Conservation (phyloP, 2,329 filamentous ascomycete genomes). For the Passalora sequoiae region DNA sequence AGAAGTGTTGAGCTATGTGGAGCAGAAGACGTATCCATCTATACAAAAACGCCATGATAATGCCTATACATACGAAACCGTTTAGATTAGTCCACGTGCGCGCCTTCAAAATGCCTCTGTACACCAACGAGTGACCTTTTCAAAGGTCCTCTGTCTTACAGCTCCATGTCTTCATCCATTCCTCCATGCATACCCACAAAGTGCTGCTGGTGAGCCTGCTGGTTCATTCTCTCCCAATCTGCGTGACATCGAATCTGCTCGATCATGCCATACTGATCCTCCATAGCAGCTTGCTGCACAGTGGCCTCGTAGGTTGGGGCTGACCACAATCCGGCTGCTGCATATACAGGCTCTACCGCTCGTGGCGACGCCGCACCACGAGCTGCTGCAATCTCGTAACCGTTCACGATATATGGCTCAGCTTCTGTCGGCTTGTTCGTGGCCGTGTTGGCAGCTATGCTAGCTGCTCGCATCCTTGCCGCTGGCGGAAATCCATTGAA, state of each 20-base stretch:
- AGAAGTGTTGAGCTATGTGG: too few relatives aligned
- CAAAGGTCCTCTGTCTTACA: constrained; percentile 10
- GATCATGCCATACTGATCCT: constrained; percentile 62
- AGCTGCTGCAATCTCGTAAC: constrained; percentile 66
- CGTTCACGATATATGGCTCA: constrained; percentile 80
- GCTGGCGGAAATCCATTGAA: constrained; percentile 28
- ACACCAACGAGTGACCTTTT: neutral
- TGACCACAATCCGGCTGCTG: constrained; percentile 36
- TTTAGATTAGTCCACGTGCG: neutral
- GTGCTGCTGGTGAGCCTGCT: constrained; percentile 19
- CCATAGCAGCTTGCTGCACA: constrained; percentile 50
- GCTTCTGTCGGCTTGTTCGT: constrained; percentile 35
- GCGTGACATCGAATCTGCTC: constrained; percentile 51
- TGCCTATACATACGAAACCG: constrained; percentile 2
- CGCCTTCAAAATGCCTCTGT: neutral
- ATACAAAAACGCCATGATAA: neutral
- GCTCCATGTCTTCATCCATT: constrained; percentile 25
- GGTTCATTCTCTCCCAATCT: constrained; percentile 37
- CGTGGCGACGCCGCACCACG: constrained; percentile 45
- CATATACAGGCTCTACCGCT: constrained; percentile 68
- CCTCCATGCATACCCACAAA: constrained; percentile 17
- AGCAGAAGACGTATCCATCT: too few relatives aligned
- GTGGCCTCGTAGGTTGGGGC: constrained; percentile 30
- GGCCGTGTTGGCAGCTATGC: constrained; percentile 21
- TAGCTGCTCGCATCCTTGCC: constrained; percentile 28